phyloP scores from a whole-genome alignment of 78 protist species.

The Polysphondylium violaceum region DNA sequence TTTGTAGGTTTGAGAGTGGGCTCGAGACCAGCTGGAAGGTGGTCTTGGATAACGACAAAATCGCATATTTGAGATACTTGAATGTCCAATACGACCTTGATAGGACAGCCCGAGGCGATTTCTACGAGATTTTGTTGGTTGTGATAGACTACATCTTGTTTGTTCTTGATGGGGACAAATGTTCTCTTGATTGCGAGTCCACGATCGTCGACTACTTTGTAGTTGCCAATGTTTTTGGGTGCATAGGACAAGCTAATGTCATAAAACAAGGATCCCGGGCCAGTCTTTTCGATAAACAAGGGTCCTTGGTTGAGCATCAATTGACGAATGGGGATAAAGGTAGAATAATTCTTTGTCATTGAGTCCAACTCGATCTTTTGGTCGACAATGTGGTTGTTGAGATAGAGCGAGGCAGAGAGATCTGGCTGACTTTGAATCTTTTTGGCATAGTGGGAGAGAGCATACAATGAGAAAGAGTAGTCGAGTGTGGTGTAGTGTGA shows the following conservation, averaged over 20 bases:
- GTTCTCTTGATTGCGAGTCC: constrained; percentile 21
- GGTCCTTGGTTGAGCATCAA: constrained; percentile 38
- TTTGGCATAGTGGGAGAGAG: not conserved
- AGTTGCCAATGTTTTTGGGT: not conserved
- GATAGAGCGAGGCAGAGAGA: not conserved
- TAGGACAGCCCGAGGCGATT: constrained; percentile 35
- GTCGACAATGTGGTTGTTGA: constrained; percentile 12
- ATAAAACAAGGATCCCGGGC: constrained; percentile 15
- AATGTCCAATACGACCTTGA: constrained; percentile 21
- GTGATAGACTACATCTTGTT: not conserved
- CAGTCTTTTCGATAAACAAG: constrained; percentile 24
- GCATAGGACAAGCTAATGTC: constrained; percentile 21
- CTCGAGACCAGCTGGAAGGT: constrained; percentile 58
- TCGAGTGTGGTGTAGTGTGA: too few relatives aligned
- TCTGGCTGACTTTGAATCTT: not conserved
- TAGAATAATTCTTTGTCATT: not conserved
- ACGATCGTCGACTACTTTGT: not conserved
- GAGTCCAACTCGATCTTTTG: not conserved
- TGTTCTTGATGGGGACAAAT: constrained; percentile 4
- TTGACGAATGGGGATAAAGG: constrained; percentile 26
- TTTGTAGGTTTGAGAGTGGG: not conserved
- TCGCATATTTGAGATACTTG: not conserved
- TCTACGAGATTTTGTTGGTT: not conserved
- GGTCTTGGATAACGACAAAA: constrained; percentile 35
- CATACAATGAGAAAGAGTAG: too few relatives aligned